phyloP scores from a whole-genome alignment of 2,329 filamentous ascomycete species.

The Leptoxyphium fumago region DNA sequence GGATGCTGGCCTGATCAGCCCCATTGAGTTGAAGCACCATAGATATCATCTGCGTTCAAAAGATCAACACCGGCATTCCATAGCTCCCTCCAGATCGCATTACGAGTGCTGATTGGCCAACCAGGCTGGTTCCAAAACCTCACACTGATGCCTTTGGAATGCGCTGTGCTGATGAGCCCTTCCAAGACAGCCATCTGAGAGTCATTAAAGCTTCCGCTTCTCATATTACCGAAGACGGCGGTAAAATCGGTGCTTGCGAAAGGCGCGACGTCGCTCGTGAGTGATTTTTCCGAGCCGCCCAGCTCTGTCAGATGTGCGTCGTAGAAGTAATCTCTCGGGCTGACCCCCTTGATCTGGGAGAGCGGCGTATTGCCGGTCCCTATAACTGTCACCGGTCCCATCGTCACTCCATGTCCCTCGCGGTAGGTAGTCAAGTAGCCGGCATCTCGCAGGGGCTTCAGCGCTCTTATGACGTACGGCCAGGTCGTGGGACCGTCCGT shows the following conservation, averaged over 20 bases:
- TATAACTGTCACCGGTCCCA: slow-evolving; percentile 43
- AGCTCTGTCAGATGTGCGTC: slow-evolving; percentile 40
- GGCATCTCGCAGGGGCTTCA: slow-evolving; percentile 40
- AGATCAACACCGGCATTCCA: slow-evolving; percentile 44
- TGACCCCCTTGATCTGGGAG: slow-evolving; percentile 31
- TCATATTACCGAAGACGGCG: slow-evolving; percentile 25
- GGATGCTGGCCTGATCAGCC: slow-evolving; percentile 2
- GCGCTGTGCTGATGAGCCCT: slow-evolving; percentile 38
- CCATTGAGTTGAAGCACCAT: slow-evolving; percentile 33
- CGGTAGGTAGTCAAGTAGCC: slow-evolving; percentile 40
- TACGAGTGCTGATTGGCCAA: slow-evolving; percentile 44
- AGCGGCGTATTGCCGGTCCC: slow-evolving; percentile 45
- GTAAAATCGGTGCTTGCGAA: slow-evolving; percentile 40
- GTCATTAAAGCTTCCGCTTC: slow-evolving; percentile 24
- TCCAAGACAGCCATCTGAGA: slow-evolving; percentile 37
- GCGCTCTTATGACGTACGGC: slow-evolving; percentile 39
- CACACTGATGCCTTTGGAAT: slow-evolving; percentile 41
- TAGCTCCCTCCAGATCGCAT: slow-evolving; percentile 43
- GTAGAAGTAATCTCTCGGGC: slow-evolving; percentile 38
- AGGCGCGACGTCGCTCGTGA: slow-evolving; percentile 35
- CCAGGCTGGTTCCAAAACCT: slow-evolving; percentile 50
- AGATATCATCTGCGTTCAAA: slow-evolving; percentile 50
- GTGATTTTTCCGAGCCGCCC: slow-evolving; percentile 25
- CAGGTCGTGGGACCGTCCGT: slow-evolving; percentile 42
- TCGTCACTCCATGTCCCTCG: slow-evolving; percentile 27